phyloP scores from a whole-genome alignment of 1,284 basidiomycete species.

The Rhodotorula sp. region DNA sequence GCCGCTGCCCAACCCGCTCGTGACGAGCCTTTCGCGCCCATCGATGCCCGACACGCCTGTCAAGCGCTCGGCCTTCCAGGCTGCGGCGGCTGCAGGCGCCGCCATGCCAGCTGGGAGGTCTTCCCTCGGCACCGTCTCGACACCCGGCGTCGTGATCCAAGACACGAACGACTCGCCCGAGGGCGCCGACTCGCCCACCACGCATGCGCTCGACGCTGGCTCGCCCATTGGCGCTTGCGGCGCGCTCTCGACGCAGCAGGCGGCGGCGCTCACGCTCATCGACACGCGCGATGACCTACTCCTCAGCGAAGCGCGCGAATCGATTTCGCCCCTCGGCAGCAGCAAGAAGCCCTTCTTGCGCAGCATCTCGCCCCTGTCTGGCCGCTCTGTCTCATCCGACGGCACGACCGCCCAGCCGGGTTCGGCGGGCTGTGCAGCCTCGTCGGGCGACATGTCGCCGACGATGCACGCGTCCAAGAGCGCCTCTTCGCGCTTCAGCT shows the following conservation, averaged over 20 bases:
- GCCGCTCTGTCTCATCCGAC: background rate
- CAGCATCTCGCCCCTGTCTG: conserved; percentile 22
- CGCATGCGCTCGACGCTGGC: conserved; percentile 14
- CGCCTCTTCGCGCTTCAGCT: background rate
- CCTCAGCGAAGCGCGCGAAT: background rate
- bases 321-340: conserved; percentile 18
- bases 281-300: background rate
- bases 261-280: conserved; percentile 12
- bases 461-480: conserved; percentile 24
- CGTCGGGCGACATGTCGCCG: conserved; percentile 28
- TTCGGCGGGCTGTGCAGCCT: background rate
- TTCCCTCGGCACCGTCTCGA: background rate
- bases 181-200: conserved; percentile 10
- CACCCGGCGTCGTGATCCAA: conserved; percentile 9
- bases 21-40: conserved; percentile 16
- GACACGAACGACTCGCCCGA: background rate
- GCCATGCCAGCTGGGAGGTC: background rate
- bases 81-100: background rate
- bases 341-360: conserved; percentile 8
- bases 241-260: conserved; percentile 13
- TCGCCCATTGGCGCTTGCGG: conserved; percentile 26
- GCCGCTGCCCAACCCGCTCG: conserved; percentile 18
- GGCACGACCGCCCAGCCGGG: background rate
- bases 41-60: conserved; percentile 54
- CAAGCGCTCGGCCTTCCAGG: conserved; percentile 36